These are phyloP conservation scores for Sporothrix phasma DNA, from an alignment of 2,329 filamentous ascomycete genomes.

Conservation along the genomic window DNA sequence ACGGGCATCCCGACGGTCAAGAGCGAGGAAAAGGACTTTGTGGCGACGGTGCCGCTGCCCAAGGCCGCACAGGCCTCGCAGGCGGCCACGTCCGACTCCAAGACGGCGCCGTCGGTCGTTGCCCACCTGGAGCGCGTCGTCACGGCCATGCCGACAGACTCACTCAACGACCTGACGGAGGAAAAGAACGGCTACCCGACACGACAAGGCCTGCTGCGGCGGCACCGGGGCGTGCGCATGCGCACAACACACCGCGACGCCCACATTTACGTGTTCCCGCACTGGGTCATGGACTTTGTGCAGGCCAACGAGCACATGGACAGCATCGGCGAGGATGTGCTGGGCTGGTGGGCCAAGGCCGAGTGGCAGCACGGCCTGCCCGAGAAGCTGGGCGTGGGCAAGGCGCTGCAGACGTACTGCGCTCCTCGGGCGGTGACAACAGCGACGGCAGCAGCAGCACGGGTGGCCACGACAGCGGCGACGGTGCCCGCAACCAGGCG, in stretches of 20 bases:
- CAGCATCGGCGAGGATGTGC: conserved; percentile 79
- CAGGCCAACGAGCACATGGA: conserved; percentile 71
- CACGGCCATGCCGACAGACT: conserved; percentile 81
- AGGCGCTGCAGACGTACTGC: conserved; percentile 41
- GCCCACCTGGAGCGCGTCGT: conserved; percentile 65
- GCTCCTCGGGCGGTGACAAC: conserved; percentile 22
- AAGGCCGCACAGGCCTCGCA: background rate
- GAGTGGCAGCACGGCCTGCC: conserved; percentile 77
- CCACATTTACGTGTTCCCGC: conserved; percentile 89
- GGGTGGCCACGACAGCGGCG: conserved; percentile 22
- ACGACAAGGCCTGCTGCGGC: conserved; percentile 64
- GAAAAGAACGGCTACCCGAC: conserved; percentile 63
- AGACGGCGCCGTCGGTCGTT: conserved; percentile 42
- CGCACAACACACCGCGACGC: conserved; percentile 79
- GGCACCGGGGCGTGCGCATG: conserved; percentile 68
- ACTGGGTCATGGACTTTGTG: conserved; percentile 81
- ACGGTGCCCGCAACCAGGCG: background rate
- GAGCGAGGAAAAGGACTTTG: conserved; percentile 86
- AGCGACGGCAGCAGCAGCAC: conserved; percentile 20
- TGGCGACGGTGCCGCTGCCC: conserved; percentile 60
- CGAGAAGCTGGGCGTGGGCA: conserved; percentile 63
- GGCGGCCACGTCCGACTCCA: conserved; percentile 28
- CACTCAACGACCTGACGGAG: conserved; percentile 72
- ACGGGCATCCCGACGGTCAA: conserved; percentile 60
- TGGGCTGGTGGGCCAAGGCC: conserved; percentile 93